Evolutionary conservation across 1,139 yeast species (phyloP), one percentile per base, ranked within the genome.

Genomic region (Pichia sp.): DNA sequence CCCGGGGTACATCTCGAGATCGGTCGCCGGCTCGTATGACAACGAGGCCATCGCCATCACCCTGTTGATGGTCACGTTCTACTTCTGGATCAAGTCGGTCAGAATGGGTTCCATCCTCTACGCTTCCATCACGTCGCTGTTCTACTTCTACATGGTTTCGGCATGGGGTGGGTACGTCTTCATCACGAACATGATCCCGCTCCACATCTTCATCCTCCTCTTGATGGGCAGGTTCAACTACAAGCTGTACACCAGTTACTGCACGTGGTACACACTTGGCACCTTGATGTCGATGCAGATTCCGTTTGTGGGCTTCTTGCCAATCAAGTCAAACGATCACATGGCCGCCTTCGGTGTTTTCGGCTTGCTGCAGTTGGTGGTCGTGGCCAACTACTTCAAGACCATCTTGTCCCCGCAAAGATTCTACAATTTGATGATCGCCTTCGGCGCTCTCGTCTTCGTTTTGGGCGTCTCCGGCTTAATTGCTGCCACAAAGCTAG

Each of bases 151-250:
- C 78, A 95, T 95, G 99, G 99, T 95, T 52, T 86, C 96, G 53
- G 99, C 99, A n/a, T 95, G 99, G 99, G 99, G 99, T 77, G 99
- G 99, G 26, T 95, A 95, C 69, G 99, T 93, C 51, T 95, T 95
- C 76, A 95, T 95, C 73, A 95, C 99, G 59, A 95, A 95, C 74
- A 84, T 95, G 77, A 90, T 95, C 66, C 99, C 99, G 52, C 78
- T 95, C 65, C 99, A 95, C 70, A 90, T 92, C 34, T 92, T 95
- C 69, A 93, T 90, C 49, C 77, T 95, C 67, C 74, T 95, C 56
- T 74, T 89, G 62, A 95, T 95, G 99, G 99, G 99, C 54, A 84
- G 99, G 66, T 95, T 90, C 72, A 82, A 81, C 65, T 84, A 85
- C 63, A 82, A 84, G 64, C 71, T 93, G 56, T 95, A 95, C 71